Base-by-base conservation (phyloP, 805 yeast species). In the Candida corydali region DNA sequence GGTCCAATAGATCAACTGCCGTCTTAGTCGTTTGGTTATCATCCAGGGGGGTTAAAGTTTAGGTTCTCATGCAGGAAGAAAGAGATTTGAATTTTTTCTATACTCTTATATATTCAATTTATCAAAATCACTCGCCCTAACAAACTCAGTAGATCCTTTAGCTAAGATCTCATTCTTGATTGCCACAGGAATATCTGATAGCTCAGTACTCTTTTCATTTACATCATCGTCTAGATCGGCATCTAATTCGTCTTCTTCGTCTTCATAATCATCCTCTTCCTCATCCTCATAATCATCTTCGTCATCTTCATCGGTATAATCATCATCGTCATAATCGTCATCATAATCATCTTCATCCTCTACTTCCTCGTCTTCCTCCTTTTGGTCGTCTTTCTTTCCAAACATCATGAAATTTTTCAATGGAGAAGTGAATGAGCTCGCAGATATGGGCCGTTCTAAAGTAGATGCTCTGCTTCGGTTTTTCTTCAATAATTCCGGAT, bases 371-470 rank as follows among this genome's bases (percentile, higher is more conserved):
- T 54, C 58, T 40, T 54, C 57, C 30, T 55, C 47, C 30, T 51
- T 55, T 25, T 43, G 43, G 19, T 49, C 54, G 17, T 55, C 52
- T 29, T 49, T 56, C 10, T 57, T 57, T 3, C 63, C 64, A 22
- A 63, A 54, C 43, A 49, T 49, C 72, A 61, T 65, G 43, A 67
- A 66, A 34, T 55, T 61, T 38, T 66, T 66, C 34, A 67, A 51
- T 10, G 72, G 72, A 6, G 70, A 63, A 0, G 69, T 49, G 41
- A 64, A 63, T 4, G 70, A 54, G 2, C 63, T 45, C 37, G 51
- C 54, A 1, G 69, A 60, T 1, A 43, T 45, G 2, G 69, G 69
- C 31, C 69, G 55, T 39, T 52, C 63, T 36, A 34, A 46, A 19
- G 34, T 42, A 32, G 24, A 45, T 41, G 32, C 48, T 51, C 36